A percentile compares a stretch with the other conserved stretches of the same genome.
Evolutionary conservation across 2,329 filamentous ascomycete species (phyloP).

Genomic region (Arthrobotrys conoides): DNA sequence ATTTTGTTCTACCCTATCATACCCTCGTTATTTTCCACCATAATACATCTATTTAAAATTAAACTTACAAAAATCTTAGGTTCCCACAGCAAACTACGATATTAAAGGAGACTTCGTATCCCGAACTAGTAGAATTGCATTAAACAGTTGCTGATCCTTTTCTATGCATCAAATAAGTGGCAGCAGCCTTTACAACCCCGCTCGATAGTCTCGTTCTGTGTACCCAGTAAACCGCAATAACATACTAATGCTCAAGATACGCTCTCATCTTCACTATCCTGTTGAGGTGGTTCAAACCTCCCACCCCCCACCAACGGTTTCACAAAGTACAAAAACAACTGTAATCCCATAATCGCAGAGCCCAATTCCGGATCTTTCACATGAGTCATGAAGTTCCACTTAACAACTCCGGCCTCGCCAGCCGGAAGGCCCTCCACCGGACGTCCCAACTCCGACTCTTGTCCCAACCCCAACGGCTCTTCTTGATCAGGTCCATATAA

Average conservation of each 20-base stretch:
- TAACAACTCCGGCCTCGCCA: constrained; percentile 36
- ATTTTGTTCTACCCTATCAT: too few species aligned
- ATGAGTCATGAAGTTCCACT: constrained; percentile 46
- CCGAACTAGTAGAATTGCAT: too few species aligned
- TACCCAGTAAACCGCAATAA: background rate
- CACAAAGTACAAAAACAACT: constrained; percentile 50
- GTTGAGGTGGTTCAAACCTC: constrained; percentile 12
- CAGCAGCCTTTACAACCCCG: too few species aligned
- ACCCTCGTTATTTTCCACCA: too few species aligned
- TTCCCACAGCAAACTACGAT: too few species aligned
- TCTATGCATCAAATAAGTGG: too few species aligned
- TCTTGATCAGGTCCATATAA: constrained; percentile 45
- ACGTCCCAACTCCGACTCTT: background rate
- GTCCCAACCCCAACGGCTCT: background rate
- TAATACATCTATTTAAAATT: too few species aligned
- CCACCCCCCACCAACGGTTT: constrained; percentile 48
- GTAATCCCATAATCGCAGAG: constrained; percentile 20
- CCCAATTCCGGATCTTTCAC: background rate
- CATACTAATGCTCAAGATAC: background rate
- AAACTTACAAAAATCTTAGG: too few species aligned
- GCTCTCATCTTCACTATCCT: background rate
- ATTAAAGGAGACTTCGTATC: too few species aligned
- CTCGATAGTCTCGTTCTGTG: too few species aligned
- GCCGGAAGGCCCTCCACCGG: constrained; percentile 32
- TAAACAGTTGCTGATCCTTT: too few species aligned